Evolutionary conservation across 768 basidiomycete genomes (phyloP).

Genomic region (Xerocomellus intermedius): DNA sequence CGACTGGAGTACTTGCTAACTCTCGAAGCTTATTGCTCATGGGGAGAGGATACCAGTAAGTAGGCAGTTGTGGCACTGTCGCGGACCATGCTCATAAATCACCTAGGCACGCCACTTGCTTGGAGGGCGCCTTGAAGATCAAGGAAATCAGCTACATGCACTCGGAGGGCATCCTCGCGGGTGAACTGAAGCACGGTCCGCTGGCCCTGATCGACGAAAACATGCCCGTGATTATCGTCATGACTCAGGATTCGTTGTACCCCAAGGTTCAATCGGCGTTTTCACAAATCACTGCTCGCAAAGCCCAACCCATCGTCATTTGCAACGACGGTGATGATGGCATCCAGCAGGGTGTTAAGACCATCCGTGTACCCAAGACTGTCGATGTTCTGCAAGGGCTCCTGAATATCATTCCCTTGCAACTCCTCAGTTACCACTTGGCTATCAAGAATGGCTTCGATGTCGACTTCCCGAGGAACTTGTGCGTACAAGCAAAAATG

Average conservation of each 20-base stretch:
- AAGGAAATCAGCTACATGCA: constrained; percentile 92
- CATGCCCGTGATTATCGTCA: constrained; percentile 98
- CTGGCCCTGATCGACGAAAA: constrained; percentile 98
- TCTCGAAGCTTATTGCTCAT: constrained; percentile 91
- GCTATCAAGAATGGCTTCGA: constrained; percentile 95
- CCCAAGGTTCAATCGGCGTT: constrained; percentile 98
- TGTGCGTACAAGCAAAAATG: constrained; percentile 49
- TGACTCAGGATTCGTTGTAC: constrained; percentile 98
- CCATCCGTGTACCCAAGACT: constrained; percentile 92
- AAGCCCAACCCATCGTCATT: constrained; percentile 91
- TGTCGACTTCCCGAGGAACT: constrained; percentile 97
- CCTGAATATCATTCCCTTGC: constrained; percentile 94
- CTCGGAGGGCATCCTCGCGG: constrained; percentile 82
- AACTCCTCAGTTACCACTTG: constrained; percentile 93
- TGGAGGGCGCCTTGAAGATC: constrained; percentile 98
- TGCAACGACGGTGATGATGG: constrained; percentile 91
- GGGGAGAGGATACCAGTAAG: constrained; percentile 96
- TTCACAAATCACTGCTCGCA: constrained; percentile 95
- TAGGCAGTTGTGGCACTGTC: constrained; percentile 1
- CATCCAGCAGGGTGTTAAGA: constrained; percentile 71
- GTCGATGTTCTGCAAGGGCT: constrained; percentile 94
- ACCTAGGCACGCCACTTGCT: constrained; percentile 84
- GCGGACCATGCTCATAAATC: neutral
- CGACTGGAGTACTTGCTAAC: constrained; percentile 68
- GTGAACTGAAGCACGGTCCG: constrained; percentile 98